Evolutionary conservation across 2,329 filamentous ascomycete genomes (phyloP).

Genomic region (Monilinia fructigena): DNA sequence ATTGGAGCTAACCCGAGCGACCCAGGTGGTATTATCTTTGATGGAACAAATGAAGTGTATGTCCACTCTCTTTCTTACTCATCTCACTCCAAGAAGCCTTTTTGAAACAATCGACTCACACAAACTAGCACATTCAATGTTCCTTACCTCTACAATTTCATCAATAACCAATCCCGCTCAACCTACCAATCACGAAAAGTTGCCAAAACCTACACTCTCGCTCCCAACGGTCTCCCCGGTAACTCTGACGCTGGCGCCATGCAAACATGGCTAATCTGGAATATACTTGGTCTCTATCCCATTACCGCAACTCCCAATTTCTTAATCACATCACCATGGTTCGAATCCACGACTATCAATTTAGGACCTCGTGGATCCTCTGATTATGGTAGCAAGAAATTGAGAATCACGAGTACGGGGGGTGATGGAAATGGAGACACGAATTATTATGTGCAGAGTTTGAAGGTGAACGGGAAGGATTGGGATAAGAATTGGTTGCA

Average conservation of each 20-base stretch:
- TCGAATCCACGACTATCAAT: conserved; percentile 54
- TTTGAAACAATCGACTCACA: not conserved
- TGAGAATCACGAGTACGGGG: conserved; percentile 54
- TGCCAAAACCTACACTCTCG: conserved; percentile 19
- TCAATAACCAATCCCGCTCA: conserved; percentile 40
- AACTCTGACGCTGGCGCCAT: conserved; percentile 66
- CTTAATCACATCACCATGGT: conserved; percentile 63
- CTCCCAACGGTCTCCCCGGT: conserved; percentile 43
- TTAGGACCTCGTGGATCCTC: conserved; percentile 3
- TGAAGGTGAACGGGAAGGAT: conserved; percentile 60
- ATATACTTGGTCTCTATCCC: conserved; percentile 65
- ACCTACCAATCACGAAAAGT: conserved; percentile 19
- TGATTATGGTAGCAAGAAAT: conserved; percentile 44
- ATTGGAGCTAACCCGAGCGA: conserved; percentile 40
- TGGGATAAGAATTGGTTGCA: conserved; percentile 66
- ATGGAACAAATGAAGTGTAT: conserved; percentile 44
- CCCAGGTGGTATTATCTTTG: conserved; percentile 52
- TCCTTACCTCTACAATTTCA: conserved; percentile 61
- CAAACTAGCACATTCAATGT: conserved; percentile 51
- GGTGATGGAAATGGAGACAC: conserved; percentile 42
- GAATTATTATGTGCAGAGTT: conserved; percentile 60
- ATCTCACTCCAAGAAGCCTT: not conserved
- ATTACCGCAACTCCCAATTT: conserved; percentile 68
- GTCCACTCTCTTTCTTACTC: not conserved
- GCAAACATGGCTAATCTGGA: conserved; percentile 61